phyloP scores from a whole-genome alignment of 257 asterid genomes.

The Perilla frutescens region DNA sequence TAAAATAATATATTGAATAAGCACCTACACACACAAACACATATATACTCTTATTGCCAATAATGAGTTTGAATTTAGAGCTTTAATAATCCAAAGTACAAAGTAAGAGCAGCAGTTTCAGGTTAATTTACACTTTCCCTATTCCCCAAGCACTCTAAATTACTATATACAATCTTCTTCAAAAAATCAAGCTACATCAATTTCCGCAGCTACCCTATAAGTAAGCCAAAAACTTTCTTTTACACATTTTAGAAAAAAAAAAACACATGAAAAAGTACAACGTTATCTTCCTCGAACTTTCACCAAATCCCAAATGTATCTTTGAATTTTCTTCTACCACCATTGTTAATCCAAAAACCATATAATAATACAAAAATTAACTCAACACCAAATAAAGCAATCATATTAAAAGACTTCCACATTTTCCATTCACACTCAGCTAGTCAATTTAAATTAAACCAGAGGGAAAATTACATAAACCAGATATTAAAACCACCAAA shows the following conservation, averaged over 20 bases:
- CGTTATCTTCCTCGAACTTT: constrained; percentile 51
- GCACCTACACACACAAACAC: too few species aligned
- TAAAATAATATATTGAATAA: too few species aligned
- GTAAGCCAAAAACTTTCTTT: constrained; percentile 41
- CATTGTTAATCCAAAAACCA: constrained; percentile 4
- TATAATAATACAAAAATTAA: background rate
- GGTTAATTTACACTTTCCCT: constrained; percentile 21
- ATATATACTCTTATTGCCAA: too few species aligned
- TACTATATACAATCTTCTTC: background rate
- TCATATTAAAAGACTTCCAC: constrained; percentile 44
- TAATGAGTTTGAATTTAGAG: background rate
- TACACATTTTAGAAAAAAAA: background rate
- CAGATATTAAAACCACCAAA: constrained; percentile 15
- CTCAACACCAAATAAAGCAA: constrained; percentile 15
- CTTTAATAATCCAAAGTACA: constrained; percentile 10
- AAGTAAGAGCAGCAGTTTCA: background rate
- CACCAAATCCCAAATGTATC: constrained; percentile 45
- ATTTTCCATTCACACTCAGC: constrained; percentile 47
- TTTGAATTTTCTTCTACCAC: constrained; percentile 38
- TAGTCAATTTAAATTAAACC: constrained; percentile 30
- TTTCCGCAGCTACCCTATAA: constrained; percentile 16
- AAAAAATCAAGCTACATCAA: constrained; percentile 6
- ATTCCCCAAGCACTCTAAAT: constrained; percentile 42
- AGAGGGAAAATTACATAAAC: constrained; percentile 2
- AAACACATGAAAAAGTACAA: constrained; percentile 18